Base-by-base conservation (phyloP, 352 stramenopile species). In the Globisporangium megalacanthum region DNA sequence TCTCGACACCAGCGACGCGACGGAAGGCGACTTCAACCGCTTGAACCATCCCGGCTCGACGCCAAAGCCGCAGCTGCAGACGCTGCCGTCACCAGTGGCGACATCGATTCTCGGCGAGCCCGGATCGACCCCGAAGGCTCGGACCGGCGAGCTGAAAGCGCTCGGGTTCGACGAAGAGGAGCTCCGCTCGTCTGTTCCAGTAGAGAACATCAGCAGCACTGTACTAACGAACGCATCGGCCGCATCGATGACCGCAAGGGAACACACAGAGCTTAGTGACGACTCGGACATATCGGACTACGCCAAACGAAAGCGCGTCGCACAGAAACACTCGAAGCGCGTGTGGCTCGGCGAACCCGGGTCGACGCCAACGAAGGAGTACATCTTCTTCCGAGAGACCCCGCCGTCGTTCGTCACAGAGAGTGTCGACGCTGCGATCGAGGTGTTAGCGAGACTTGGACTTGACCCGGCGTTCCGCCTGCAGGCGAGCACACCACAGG, bases 331-430 rank as follows among this genome's bases (percentile, higher is more conserved):
- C 42, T 49, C 57, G 17, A 93, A 89, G 58, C 75, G 65, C n/a
- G 80, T 93, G 1, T 66, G 61, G 31, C 61, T 89, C 13, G 83
- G 80, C 14, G 68, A 84, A 42, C 62, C 72, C 13, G 80, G 80
- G 2, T 52, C 60, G 42, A 93, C 78, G 45, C 79, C 79, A 13
- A 90, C 73, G 9, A 92, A 90, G 63, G 79, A 93, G 62, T 92
- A 90, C 58, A 73, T 90, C 39, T 93, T 93, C 62, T 93, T 89
- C 61, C 75, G 81, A 45, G 79, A 91, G 64, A 93, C 81, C 2
- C 81, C 81, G n/a, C 81, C 81, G 3, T 78, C 60, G 7, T 94
- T 88, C 64, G 81, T 92, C 45, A 92, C 83, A 0, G 81, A 90
- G 68, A 91, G 69, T 6, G 68, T 89, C 25, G 78, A 92, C 54